phyloP scores from a whole-genome alignment of 441 rosid genomes.

The Adansonia grandidieri region DNA sequence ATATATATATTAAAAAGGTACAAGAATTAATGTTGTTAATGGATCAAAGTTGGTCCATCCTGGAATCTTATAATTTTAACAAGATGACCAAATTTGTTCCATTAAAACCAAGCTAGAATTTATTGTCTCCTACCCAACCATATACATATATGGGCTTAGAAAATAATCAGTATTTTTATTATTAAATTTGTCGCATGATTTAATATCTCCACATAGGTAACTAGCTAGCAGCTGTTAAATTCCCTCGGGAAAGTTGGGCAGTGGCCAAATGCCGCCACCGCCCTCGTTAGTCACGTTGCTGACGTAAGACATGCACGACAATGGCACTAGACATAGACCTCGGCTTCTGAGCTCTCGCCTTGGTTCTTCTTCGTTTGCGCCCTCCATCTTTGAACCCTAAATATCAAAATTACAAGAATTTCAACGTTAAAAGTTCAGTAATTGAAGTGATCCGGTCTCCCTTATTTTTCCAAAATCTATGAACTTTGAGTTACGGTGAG shows the following conservation, averaged over 20 bases:
- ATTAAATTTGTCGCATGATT: constrained; percentile 11
- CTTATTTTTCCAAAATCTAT: neutral
- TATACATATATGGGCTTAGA: constrained; percentile 1
- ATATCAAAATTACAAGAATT: neutral
- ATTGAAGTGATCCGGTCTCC: neutral
- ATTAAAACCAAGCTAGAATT: constrained; percentile 28
- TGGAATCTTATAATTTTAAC: constrained; percentile 28
- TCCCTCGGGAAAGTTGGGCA: constrained; percentile 56
- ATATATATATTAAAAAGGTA: constrained; percentile 1
- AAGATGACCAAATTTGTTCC: constrained; percentile 81
- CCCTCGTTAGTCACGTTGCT: constrained; percentile 45
- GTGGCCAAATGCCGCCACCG: constrained; percentile 63
- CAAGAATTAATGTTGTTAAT: constrained; percentile 34
- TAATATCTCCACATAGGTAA: constrained; percentile 12
- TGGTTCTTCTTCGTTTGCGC: constrained; percentile 46
- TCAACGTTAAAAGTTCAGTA: neutral
- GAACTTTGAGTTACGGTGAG: too few species aligned
- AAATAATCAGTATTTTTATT: constrained; percentile 24
- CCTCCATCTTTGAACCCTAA: constrained; percentile 46
- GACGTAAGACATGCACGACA: constrained; percentile 71
- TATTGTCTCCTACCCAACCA: constrained; percentile 23
- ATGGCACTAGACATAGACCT: constrained; percentile 88
- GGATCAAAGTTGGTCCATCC: constrained; percentile 81
- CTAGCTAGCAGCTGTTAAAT: constrained; percentile 34
- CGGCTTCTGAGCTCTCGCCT: constrained; percentile 68